Evolutionary conservation across 192 early-diverging fungal species (phyloP).

Genomic region (Podila epigama): DNA sequence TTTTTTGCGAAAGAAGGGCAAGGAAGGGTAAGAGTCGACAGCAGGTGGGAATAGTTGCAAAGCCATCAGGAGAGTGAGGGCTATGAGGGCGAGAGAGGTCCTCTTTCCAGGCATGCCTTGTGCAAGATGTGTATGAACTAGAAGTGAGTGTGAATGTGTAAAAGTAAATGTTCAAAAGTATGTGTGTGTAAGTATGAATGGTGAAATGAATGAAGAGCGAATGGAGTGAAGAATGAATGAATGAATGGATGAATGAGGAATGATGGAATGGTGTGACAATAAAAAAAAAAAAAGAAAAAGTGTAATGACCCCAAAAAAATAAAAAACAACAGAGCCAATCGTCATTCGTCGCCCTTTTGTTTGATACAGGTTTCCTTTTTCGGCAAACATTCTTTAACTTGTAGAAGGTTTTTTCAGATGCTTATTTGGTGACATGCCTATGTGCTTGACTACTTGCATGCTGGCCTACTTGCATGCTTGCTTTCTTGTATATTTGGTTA

Average conservation of each 20-base stretch:
- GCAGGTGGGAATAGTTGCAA: no score
- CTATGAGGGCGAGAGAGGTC: no score
- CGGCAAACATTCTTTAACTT: neutral
- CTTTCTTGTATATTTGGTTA: neutral
- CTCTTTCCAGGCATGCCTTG: no score
- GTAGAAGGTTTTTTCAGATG: neutral
- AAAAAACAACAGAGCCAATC: no score
- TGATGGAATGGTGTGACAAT: neutral
- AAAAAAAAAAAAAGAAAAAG: neutral
- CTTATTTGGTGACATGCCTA: neutral
- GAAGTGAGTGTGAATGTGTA: no score
- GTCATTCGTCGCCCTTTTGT: no score
- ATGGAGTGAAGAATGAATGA: slow-evolving; percentile 5
- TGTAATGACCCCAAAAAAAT: neutral
- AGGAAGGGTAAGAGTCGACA: neutral
- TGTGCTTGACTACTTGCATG: neutral
- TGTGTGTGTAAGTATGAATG: no score
- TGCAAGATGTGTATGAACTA: no score
- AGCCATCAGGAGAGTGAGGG: no score
- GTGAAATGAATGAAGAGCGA: slow-evolving; percentile 1
- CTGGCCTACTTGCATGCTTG: neutral
- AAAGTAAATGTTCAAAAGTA: no score
- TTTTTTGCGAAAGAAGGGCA: neutral
- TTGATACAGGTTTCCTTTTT: neutral
- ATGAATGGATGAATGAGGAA: slow-evolving; percentile 11